Percentiles rank a stretch among this genome's conserved stretches.
These are phyloP conservation scores for Lepiota brunneoincarnata DNA, from an alignment of 768 basidiomycete genomes.

Conservation along the genomic window DNA sequence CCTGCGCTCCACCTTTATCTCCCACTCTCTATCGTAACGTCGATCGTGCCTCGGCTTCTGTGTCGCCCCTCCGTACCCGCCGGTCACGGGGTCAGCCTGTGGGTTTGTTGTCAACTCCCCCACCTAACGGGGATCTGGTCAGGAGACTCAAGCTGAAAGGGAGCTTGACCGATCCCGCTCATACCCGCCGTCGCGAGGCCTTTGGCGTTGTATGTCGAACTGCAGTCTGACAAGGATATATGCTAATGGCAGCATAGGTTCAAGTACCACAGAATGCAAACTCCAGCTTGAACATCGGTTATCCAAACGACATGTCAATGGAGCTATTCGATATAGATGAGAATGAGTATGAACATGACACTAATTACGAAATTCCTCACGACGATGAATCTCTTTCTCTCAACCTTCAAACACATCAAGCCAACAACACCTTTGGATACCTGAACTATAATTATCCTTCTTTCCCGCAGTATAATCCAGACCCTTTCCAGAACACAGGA, in stretches of 20 bases:
- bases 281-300: conserved; percentile 29
- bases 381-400: conserved; percentile 37
- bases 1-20: conserved; percentile 32
- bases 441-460: conserved; percentile 24
- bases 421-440: conserved; percentile 34
- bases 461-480: conserved; percentile 25
- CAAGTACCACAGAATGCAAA: conserved; percentile 28
- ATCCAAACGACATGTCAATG: conserved; percentile 41
- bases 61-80: conserved; percentile 33
- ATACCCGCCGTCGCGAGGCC: conserved; percentile 42
- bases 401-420: conserved; percentile 27
- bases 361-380: conserved; percentile 27
- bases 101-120: conserved; percentile 57
- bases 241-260: conserved; percentile 22
- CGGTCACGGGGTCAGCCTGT: conserved; percentile 29
- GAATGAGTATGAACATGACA: conserved; percentile 51
- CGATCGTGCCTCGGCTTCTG: conserved; percentile 22
- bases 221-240: conserved; percentile 18
- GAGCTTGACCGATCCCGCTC: conserved; percentile 70
- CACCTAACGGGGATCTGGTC: conserved; percentile 57
- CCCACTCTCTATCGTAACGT: conserved; percentile 30
- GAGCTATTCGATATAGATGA: conserved; percentile 78
- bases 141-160: conserved; percentile 64
- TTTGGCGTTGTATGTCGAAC: conserved; percentile 34
- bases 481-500: conserved; percentile 36